phyloP scores from a whole-genome alignment of 179 eudicot genomes.

The Beta macrorhiza region DNA sequence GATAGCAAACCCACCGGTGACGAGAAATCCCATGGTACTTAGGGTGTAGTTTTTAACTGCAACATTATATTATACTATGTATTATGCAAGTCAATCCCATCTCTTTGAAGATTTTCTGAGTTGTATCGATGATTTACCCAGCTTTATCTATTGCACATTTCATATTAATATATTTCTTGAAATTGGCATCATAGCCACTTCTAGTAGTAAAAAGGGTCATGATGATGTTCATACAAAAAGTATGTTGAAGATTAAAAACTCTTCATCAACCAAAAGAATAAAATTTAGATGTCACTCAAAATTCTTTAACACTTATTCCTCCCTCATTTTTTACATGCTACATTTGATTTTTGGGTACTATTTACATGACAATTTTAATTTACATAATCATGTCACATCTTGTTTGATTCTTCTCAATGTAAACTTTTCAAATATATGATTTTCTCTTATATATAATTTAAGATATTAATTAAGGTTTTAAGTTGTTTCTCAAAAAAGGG shows the following conservation, averaged over 20 bases:
- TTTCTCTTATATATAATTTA: no score
- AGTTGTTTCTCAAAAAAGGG: no score
- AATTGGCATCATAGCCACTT: background rate
- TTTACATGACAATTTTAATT: no score
- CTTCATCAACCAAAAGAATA: background rate
- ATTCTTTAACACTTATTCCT: no score
- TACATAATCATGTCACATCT: no score
- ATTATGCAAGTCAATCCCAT: conserved; percentile 21
- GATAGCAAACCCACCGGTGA: conserved; percentile 9
- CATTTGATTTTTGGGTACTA: no score
- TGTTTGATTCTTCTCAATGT: no score
- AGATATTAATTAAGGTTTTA: no score
- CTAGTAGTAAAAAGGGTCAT: background rate
- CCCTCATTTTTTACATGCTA: no score
- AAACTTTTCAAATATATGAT: no score
- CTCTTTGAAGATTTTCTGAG: conserved; percentile 1
- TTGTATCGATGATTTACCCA: background rate
- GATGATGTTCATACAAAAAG: background rate
- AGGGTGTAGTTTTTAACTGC: background rate
- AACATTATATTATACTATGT: background rate
- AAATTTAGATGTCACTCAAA: no score
- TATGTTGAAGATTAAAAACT: no score
- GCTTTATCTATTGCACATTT: background rate
- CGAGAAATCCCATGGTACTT: conserved; percentile 9
- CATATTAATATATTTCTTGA: background rate